phyloP scores from a whole-genome alignment of 2,329 filamentous ascomycete species.

The Fusarium solani-melongenae region DNA sequence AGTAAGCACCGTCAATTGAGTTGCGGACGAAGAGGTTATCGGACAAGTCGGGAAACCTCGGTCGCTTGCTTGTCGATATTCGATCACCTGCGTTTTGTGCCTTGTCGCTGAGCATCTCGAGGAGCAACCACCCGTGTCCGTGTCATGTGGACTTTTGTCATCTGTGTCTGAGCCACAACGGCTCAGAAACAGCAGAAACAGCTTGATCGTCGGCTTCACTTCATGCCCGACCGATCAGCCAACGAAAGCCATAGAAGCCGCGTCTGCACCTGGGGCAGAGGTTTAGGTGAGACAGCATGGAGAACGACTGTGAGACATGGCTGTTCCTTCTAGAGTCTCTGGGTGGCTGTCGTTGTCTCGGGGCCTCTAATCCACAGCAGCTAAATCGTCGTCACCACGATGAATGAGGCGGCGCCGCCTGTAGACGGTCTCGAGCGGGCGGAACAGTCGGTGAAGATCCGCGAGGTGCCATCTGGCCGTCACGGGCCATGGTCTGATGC shows the following conservation, averaged over 20 bases:
- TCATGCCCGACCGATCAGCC: slow-evolving; percentile 12
- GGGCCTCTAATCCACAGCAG: slow-evolving; percentile 18
- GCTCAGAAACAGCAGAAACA: not conserved
- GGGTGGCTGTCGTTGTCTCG: slow-evolving; percentile 18
- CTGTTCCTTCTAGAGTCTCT: slow-evolving; percentile 23
- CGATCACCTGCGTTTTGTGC: slow-evolving; percentile 24
- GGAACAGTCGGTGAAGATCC: slow-evolving; percentile 44
- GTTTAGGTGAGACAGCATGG: slow-evolving; percentile 30
- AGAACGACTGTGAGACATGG: slow-evolving; percentile 30
- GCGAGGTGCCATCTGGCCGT: slow-evolving; percentile 22
- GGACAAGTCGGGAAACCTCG: slow-evolving; percentile 23
- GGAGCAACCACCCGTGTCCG: slow-evolving; percentile 30
- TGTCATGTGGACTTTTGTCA: slow-evolving; percentile 29
- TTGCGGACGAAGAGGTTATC: slow-evolving; percentile 6
- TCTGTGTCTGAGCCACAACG: slow-evolving; percentile 20
- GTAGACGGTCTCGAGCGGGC: slow-evolving; percentile 23
- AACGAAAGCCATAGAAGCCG: slow-evolving; percentile 8
- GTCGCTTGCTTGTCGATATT: slow-evolving; percentile 19
- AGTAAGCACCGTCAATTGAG: slow-evolving; percentile 16
- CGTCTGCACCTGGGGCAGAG: not conserved
- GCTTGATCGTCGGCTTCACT: slow-evolving; percentile 13
- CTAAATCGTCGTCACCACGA: slow-evolving; percentile 22
- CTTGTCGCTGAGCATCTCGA: slow-evolving; percentile 22
- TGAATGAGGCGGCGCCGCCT: slow-evolving; percentile 24
- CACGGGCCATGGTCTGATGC: slow-evolving; percentile 29